A percentile compares a stretch with the other conserved stretches of the same genome.
Evolutionary conservation across 2,329 filamentous ascomycete species (phyloP).

Genomic region (Blastomyces gilchristii): DNA sequence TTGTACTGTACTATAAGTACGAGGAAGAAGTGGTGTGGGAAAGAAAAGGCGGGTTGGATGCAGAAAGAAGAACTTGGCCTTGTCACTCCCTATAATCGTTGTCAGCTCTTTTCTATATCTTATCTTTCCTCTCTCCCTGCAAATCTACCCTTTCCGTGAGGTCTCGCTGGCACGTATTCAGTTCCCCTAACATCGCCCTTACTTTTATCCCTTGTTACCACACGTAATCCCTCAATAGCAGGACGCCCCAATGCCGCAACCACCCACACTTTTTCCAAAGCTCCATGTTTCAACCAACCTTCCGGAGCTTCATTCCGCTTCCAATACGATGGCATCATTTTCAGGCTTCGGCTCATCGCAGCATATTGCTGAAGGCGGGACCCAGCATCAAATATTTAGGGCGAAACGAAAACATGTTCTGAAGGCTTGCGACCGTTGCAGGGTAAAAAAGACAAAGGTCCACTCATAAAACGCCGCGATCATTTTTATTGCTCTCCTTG

Average conservation of each 20-base stretch:
- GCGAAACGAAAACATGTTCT: conserved; percentile 38
- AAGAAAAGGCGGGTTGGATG: conserved; percentile 4
- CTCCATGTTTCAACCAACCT: conserved; percentile 25
- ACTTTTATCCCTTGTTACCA: conserved; percentile 1
- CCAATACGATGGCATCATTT: conserved; percentile 24
- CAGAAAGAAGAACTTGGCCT: not conserved
- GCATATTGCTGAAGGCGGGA: conserved; percentile 25
- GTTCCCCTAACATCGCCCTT: conserved; percentile 8
- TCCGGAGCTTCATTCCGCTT: conserved; percentile 27
- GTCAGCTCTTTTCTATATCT: conserved; percentile 14
- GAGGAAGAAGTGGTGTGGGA: conserved; percentile 4
- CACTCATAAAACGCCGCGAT: conserved; percentile 13
- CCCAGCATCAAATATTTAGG: conserved; percentile 32
- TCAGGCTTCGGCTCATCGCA: conserved; percentile 24
- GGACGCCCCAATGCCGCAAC: conserved; percentile 16
- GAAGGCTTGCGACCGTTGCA: conserved; percentile 38
- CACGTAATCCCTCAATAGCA: conserved; percentile 5
- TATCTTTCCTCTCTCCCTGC: conserved; percentile 13
- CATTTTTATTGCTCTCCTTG: not conserved
- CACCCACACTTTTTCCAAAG: conserved; percentile 26
- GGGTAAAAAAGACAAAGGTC: conserved; percentile 39
- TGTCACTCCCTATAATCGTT: conserved; percentile 3
- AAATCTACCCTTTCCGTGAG: conserved; percentile 5
- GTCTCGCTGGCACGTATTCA: conserved; percentile 11
- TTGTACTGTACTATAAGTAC: conserved; percentile 1